Evolutionary conservation across 495 filamentous ascomycete species (phyloP), one percentile per base, ranked within the genome.

Genomic region (Cairneyella variabilis): DNA sequence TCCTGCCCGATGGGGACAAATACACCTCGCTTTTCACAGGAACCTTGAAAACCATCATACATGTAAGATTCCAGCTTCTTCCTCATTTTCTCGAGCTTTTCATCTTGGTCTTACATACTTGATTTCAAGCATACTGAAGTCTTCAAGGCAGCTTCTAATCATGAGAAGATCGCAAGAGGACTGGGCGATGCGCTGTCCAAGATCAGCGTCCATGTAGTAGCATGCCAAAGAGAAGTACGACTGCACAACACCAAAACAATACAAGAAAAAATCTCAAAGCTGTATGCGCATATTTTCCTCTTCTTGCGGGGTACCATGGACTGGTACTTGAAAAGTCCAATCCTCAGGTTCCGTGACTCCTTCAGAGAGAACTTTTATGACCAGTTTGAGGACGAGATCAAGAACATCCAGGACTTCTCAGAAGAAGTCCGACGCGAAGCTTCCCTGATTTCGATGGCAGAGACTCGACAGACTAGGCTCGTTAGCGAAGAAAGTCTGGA

Each of bases 281-380:
- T 46, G 10, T 46, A 46, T 17, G 42, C 42, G 9, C 42, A 46
- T 25, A 17, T 46, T 9, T 46, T 46, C 26, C 42, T 46, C 22
- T 46, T 14, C 22, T 20, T 46, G 10, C 6, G 26, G 16, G 42
- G 26, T 26, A 46, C 42, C 22, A 46, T 46, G 42, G 22, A 46
- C 9, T 46, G 42, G 42, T 46, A 46, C 21, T 21, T 22, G 42
- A 46, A 46, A 27, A 22, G 22, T 10, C 10, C 21, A 10, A 14
- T 14, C 20, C 10, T 20, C 7, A 10, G 26, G 10, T 22, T 46
- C 10, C 42, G 42, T 12, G 42, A 46, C 18, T 10, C 42, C 8
- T 46, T 46, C 16, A 22, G 21, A 20, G 10, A 46, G 16, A 46
- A 46, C 22, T 46, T 46, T 17, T 23, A 22, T 20, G 42, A 46